These are phyloP conservation scores for Colletotrichum ledebouriae DNA, from an alignment of 2,329 filamentous ascomycete genomes.

Conservation along the genomic window DNA sequence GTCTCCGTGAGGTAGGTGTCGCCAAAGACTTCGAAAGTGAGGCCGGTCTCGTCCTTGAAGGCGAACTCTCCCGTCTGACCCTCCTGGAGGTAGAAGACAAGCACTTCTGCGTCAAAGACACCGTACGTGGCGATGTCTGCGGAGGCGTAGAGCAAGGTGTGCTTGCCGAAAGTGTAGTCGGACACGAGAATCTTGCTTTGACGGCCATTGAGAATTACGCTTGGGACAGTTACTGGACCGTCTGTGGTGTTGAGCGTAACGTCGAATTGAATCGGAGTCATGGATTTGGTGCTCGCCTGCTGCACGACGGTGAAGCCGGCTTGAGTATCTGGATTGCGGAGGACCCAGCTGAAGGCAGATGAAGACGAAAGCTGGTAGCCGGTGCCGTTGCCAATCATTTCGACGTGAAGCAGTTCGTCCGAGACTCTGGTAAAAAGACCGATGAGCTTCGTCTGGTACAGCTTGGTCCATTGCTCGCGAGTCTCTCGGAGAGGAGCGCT, in stretches of 20 bases:
- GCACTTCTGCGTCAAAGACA: conserved; percentile 68
- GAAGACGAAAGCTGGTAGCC: conserved; percentile 51
- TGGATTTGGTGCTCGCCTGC: conserved; percentile 60
- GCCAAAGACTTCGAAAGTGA: conserved; percentile 55
- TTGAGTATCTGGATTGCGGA: conserved; percentile 63
- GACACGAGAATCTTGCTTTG: conserved; percentile 78
- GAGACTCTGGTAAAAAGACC: conserved; percentile 67
- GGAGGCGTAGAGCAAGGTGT: conserved; percentile 75
- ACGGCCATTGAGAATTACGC: conserved; percentile 69
- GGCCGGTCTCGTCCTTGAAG: conserved; percentile 53
- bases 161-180: conserved; percentile 73
- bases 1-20: conserved; percentile 33
- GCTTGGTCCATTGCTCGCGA: conserved; percentile 64
- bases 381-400: conserved; percentile 69
- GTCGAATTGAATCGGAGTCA: conserved; percentile 59
- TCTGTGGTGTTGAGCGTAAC: conserved; percentile 62
- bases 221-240: conserved; percentile 58
- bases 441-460: conserved; percentile 67
- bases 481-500: conserved; percentile 66
- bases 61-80: conserved; percentile 72
- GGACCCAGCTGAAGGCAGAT: conserved; percentile 63
- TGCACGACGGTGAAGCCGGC: conserved; percentile 65
- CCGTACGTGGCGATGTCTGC: conserved; percentile 77
- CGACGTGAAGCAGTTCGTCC: conserved; percentile 62
- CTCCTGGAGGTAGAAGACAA: conserved; percentile 74